Evolutionary conservation across 805 yeast species (phyloP), one percentile per base, ranked within the genome.

Genomic region (Metschnikowia peoriensis): DNA sequence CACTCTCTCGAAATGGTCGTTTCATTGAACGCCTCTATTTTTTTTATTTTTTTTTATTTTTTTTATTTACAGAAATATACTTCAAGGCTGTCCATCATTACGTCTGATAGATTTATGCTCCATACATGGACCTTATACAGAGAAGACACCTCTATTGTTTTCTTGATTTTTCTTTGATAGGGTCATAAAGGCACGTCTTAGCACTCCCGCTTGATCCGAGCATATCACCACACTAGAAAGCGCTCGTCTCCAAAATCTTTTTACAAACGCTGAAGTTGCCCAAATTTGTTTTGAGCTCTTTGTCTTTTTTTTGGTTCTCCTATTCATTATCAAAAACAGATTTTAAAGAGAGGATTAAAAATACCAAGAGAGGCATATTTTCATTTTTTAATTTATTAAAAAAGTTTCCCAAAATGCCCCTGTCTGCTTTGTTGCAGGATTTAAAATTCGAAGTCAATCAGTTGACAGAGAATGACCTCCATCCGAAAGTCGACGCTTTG

Each of bases 401-500:
- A 29, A 16, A 27, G 10, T 28, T 43, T 43, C 12, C 11, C 17
- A 42, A 42, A 29, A 44, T 40, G 52, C 41, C 44, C 28, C 51
- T 35, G 42, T 32, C 47, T 12, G 28, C 53, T 35, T 44, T 40
- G 32, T 17, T 46, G 27, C 44, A 47, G 17, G 44, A 55, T 17
- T 59, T 69, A 39, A 60, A 58, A 35, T 63, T 60, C 3, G 74
- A 70, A 48, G 68, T 65, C 41, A 56, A 51, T 38, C 47, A 46
- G 27, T 38, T 46, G 46, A 41, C 53, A 6, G 56, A 55, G 17
- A 46, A 56, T 7, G 59, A 54, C 11, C 60, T 68, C 17, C 68
- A 70, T 44, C 71, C 69, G 2, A 70, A 61, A 59, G 62, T 69
- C 14, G 37, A 53, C 9, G 61, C 64, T 6, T 57, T 71, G 43